phyloP scores from a whole-genome alignment of 1,139 yeast species.

The Protomyces inouyei region DNA sequence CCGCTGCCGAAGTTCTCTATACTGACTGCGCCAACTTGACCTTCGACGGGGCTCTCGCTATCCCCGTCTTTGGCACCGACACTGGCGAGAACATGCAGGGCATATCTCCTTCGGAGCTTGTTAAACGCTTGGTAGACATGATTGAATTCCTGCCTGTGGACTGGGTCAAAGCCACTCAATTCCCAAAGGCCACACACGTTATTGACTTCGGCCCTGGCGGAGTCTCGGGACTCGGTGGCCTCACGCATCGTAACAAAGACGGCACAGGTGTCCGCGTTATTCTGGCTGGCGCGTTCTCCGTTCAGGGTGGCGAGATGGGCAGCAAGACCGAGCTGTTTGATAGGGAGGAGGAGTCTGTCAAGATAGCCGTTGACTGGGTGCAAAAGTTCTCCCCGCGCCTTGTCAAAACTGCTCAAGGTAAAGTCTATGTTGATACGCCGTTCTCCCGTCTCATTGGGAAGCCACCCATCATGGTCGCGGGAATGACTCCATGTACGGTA shows the following conservation, averaged over 20 bases:
- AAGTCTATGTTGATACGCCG: conserved; percentile 76
- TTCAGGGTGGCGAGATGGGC: conserved; percentile 76
- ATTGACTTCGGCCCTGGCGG: conserved; percentile 99
- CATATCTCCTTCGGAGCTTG: conserved; percentile 40
- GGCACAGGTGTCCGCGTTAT: conserved; percentile 96
- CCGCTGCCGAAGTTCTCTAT: conserved; percentile 63
- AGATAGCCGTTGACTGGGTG: conserved; percentile 88
- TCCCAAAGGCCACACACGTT: conserved; percentile 69
- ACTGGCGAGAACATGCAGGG: conserved; percentile 73
- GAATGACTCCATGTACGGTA: conserved; percentile 98
- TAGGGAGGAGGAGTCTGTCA: conserved; percentile 57
- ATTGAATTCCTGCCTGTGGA: conserved; percentile 85
- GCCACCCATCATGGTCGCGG: conserved; percentile 96
- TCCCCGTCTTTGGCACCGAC: conserved; percentile 90
- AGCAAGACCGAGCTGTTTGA: conserved; percentile 93
- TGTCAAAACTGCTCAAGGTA: conserved; percentile 63
- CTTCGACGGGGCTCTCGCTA: conserved; percentile 52
- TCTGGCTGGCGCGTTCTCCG: conserved; percentile 85
- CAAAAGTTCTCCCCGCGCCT: conserved; percentile 81
- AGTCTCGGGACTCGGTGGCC: conserved; percentile 88
- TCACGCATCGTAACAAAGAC: conserved; percentile 95
- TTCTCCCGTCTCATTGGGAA: conserved; percentile 87
- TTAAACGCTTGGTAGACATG: conserved; percentile 66
- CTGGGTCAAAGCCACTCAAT: conserved; percentile 88
- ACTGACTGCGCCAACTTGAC: conserved; percentile 55